These are phyloP conservation scores for Pseudocercospora eumusae DNA, from an alignment of 2,329 filamentous ascomycete genomes.

Conservation along the genomic window DNA sequence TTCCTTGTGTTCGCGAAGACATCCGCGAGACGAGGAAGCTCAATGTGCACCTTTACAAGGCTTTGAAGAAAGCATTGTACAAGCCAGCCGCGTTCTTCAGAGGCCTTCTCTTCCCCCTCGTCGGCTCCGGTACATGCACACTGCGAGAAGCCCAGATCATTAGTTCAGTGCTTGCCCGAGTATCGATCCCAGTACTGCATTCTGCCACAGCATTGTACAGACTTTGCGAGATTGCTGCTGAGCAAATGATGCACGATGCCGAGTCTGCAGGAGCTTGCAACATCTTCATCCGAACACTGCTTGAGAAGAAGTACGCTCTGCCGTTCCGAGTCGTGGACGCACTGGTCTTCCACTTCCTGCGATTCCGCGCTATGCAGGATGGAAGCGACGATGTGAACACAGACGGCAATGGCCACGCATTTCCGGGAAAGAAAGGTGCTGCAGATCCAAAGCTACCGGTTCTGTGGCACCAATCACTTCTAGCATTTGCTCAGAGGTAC, in stretches of 20 bases:
- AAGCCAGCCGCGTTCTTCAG: constrained; percentile 97
- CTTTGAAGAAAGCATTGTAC: constrained; percentile 88
- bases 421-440: constrained; percentile 46
- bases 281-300: constrained; percentile 86
- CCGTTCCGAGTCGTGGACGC: constrained; percentile 94
- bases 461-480: constrained; percentile 90
- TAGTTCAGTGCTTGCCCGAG: constrained; percentile 77
- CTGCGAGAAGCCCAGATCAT: constrained; percentile 90
- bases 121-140: constrained; percentile 83
- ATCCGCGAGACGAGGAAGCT: constrained; percentile 93
- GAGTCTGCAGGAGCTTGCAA: constrained; percentile 91
- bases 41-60: constrained; percentile 92
- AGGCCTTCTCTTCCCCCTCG: constrained; percentile 87
- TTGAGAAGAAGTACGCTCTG: constrained; percentile 96
- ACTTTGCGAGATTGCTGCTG: constrained; percentile 89
- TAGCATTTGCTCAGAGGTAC: constrained; percentile 92
- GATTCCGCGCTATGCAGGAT: constrained; percentile 73
- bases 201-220: constrained; percentile 89
- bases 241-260: constrained; percentile 78
- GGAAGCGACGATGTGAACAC: constrained; percentile 60
- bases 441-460: constrained; percentile 67
- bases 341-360: constrained; percentile 92
- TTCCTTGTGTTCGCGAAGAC: constrained; percentile 89
- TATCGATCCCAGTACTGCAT: constrained; percentile 87
- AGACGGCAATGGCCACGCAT: constrained; percentile 44